These are phyloP conservation scores for Takashimella tepidaria DNA, from an alignment of 1,284 basidiomycete species.

Conservation along the genomic window DNA sequence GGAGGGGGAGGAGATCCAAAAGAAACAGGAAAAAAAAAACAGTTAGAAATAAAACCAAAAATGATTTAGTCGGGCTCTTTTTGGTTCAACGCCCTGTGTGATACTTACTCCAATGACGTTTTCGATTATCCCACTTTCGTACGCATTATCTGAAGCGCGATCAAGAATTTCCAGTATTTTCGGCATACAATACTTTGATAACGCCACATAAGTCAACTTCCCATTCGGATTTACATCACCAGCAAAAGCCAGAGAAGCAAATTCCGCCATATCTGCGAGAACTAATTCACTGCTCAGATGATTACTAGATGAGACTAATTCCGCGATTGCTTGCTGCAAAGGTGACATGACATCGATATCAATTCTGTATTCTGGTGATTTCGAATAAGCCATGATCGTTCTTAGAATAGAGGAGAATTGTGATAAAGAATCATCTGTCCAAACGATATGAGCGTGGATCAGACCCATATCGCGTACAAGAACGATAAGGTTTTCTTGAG, in stretches of 20 bases:
- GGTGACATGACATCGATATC: slow-evolving; percentile 80
- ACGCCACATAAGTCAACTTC: slow-evolving; percentile 76
- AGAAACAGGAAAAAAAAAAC: neutral
- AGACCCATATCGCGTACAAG: slow-evolving; percentile 27
- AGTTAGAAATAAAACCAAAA: no score
- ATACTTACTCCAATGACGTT: slow-evolving; percentile 68
- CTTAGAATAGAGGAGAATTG: slow-evolving; percentile 73
- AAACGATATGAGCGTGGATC: slow-evolving; percentile 27
- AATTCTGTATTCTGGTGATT: slow-evolving; percentile 76
- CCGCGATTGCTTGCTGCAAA: slow-evolving; percentile 67
- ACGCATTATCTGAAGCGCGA: slow-evolving; percentile 50
- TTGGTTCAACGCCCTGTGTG: no score
- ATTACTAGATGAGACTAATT: slow-evolving; percentile 57
- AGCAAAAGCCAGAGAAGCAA: slow-evolving; percentile 74
- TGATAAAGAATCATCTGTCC: slow-evolving; percentile 57
- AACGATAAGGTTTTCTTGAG: slow-evolving; percentile 80
- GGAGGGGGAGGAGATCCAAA: neutral
- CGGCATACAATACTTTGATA: slow-evolving; percentile 83
- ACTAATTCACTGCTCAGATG: slow-evolving; percentile 64
- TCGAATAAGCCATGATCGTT: slow-evolving; percentile 71
- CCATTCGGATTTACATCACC: slow-evolving; percentile 62
- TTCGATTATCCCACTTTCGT: slow-evolving; percentile 76
- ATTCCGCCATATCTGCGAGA: slow-evolving; percentile 78
- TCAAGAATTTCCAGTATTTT: slow-evolving; percentile 61
- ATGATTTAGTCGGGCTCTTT: no score